Conservation (phyloP, 2,329 filamentous ascomycete species). For the Diplodia mutila region DNA sequence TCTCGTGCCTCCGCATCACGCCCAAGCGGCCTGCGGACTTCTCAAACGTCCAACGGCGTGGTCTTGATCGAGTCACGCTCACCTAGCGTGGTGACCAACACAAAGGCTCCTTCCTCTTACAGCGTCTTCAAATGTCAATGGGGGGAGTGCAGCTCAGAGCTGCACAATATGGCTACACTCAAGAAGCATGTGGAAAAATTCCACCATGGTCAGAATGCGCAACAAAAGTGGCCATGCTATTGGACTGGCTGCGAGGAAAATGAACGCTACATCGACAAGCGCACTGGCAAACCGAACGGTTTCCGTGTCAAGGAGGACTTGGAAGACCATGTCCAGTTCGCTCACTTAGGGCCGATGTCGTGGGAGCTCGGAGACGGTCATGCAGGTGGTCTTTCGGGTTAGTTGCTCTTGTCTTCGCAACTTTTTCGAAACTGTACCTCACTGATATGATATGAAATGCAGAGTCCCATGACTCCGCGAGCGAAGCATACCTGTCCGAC, state of each 20-base stretch:
- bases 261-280: constrained; percentile 24
- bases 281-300: constrained; percentile 30
- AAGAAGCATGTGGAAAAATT: constrained; percentile 62
- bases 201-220: constrained; percentile 42
- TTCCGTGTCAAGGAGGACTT: constrained; percentile 50
- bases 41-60: constrained; percentile 22
- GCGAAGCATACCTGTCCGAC: constrained; percentile 20
- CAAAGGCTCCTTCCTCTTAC: constrained; percentile 32
- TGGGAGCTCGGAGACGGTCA: constrained; percentile 65
- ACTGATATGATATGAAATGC: constrained; percentile 13
- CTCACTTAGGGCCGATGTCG: constrained; percentile 58
- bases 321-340: constrained; percentile 55
- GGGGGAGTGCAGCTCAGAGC: constrained; percentile 59
- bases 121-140: constrained; percentile 62
- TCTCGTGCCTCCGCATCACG: background rate
- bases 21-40: constrained; percentile 1
- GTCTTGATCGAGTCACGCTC: constrained; percentile 37
- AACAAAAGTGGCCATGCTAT: constrained; percentile 38
- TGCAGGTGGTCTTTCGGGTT: constrained; percentile 58
- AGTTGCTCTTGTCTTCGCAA: constrained; percentile 17
- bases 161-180: constrained; percentile 65
- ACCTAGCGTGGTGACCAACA: constrained; percentile 34
- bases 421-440: background rate
- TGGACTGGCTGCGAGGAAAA: constrained; percentile 50
- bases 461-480: constrained; percentile 24